Conservation (phyloP, 2,329 filamentous ascomycete species). For the Xylaria sp. region DNA sequence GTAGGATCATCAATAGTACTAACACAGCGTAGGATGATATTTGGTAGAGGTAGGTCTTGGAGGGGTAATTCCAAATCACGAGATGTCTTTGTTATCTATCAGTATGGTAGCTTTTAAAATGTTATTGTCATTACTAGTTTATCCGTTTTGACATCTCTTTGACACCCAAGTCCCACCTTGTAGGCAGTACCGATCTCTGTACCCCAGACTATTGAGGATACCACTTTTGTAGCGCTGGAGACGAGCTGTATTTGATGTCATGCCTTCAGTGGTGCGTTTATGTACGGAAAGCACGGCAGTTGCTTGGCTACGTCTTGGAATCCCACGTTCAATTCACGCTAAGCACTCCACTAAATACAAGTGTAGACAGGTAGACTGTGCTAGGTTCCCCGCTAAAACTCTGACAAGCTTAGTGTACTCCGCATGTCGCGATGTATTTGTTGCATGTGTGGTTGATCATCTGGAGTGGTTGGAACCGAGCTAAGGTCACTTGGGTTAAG, state of each 20-base stretch:
- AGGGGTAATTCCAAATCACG: conserved; percentile 38
- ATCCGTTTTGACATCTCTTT: background rate
- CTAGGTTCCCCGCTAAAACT: background rate
- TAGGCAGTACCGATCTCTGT: conserved; percentile 1
- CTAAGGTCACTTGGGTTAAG: no score
- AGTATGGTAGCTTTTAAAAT: background rate
- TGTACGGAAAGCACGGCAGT: conserved; percentile 29
- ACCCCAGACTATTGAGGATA: background rate
- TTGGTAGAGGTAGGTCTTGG: background rate
- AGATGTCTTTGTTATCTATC: conserved; percentile 2
- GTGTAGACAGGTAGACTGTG: background rate
- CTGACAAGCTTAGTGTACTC: background rate
- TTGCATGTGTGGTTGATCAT: background rate
- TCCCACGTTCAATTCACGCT: background rate
- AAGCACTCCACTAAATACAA: background rate
- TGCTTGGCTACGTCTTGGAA: background rate
- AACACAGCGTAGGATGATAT: background rate
- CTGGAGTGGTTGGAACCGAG: background rate
- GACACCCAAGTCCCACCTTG: background rate
- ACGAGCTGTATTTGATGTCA: conserved; percentile 4
- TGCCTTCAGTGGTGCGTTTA: conserved; percentile 13
- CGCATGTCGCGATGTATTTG: background rate
- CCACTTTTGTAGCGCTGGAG: background rate
- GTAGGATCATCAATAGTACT: background rate
- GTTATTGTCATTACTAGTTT: background rate